Evolutionary conservation across 345 rosid genomes (phyloP).

Genomic region (sweet orange (Citrus sinensis)): DNA sequence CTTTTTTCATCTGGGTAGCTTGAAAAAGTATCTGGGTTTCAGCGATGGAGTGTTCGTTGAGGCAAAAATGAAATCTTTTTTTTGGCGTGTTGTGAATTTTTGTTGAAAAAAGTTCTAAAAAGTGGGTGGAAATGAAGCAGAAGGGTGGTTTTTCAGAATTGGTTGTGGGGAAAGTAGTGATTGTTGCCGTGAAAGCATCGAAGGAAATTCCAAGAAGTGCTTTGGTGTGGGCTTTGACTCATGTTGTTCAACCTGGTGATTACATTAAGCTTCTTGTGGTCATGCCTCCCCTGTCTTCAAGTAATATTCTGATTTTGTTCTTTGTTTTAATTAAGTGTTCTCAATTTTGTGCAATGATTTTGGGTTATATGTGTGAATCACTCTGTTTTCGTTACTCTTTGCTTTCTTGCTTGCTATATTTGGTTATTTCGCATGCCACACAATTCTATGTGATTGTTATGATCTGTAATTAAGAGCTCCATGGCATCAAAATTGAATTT

Average conservation of each 20-base stretch:
- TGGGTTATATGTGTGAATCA: background rate
- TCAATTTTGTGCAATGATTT: background rate
- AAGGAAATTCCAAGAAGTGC: conserved; percentile 86
- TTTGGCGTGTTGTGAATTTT: conserved; percentile 15
- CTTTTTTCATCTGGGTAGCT: background rate
- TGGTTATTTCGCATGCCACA: background rate
- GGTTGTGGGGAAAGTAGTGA: conserved; percentile 59
- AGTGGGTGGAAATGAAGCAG: conserved; percentile 31
- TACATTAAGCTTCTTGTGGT: conserved; percentile 82
- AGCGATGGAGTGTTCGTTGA: background rate
- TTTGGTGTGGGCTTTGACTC: conserved; percentile 86
- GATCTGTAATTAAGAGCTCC: background rate
- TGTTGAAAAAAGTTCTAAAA: conserved; percentile 6
- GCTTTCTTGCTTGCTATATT: background rate
- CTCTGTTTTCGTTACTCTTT: background rate
- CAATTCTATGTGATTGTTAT: too few relatives aligned
- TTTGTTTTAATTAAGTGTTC: background rate
- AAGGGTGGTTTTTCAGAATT: conserved; percentile 44
- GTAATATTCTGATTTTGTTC: conserved; percentile 28
- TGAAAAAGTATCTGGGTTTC: background rate
- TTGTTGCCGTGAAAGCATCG: conserved; percentile 84
- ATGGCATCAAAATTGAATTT: background rate
- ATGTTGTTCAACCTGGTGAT: conserved; percentile 88
- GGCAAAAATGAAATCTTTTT: background rate
- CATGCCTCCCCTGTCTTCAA: conserved; percentile 60